A percentile compares a stretch with the other conserved stretches of the same genome.
phyloP scores from a whole-genome alignment of 805 yeast species.

The Candida hispaniensis region DNA sequence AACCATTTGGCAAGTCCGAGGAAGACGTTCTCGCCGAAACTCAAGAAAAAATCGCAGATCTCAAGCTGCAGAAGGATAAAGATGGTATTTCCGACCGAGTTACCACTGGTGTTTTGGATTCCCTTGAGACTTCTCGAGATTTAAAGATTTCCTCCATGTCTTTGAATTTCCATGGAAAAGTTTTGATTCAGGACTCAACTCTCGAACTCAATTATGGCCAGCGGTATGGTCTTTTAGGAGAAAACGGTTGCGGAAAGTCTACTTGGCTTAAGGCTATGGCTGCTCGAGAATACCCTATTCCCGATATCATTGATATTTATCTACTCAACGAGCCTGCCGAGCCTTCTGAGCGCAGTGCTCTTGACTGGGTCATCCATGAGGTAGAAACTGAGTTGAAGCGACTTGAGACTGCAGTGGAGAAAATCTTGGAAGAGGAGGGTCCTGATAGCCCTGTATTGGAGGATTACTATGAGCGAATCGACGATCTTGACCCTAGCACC shows the following conservation, averaged over 20 bases:
- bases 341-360: conserved; percentile 81
- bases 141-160: conserved; percentile 83
- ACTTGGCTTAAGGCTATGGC: conserved; percentile 89
- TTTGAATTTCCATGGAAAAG: conserved; percentile 93
- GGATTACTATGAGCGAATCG: conserved; percentile 88
- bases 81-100: conserved; percentile 95
- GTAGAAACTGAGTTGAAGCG: conserved; percentile 89
- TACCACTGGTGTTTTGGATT: conserved; percentile 90
- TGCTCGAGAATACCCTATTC: conserved; percentile 92
- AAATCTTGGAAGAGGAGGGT: conserved; percentile 78
- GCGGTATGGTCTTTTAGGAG: conserved; percentile 95
- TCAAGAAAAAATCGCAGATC: conserved; percentile 66
- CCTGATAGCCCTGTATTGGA: conserved; percentile 85
- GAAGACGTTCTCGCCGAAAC: conserved; percentile 37
- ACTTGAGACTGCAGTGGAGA: conserved; percentile 85
- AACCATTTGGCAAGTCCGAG: conserved; percentile 39
- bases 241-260: conserved; percentile 98
- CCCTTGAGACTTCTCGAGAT: conserved; percentile 86
- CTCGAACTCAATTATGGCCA: conserved; percentile 94
- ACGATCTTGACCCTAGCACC: conserved; percentile 89
- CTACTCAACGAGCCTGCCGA: conserved; percentile 96
- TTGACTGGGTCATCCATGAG: conserved; percentile 93
- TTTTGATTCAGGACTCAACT: conserved; percentile 80
- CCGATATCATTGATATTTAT: conserved; percentile 83
- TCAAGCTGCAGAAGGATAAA: conserved; percentile 87